phyloP scores from a whole-genome alignment of 2,329 filamentous ascomycete species.

The Leptographium radiaticola region DNA sequence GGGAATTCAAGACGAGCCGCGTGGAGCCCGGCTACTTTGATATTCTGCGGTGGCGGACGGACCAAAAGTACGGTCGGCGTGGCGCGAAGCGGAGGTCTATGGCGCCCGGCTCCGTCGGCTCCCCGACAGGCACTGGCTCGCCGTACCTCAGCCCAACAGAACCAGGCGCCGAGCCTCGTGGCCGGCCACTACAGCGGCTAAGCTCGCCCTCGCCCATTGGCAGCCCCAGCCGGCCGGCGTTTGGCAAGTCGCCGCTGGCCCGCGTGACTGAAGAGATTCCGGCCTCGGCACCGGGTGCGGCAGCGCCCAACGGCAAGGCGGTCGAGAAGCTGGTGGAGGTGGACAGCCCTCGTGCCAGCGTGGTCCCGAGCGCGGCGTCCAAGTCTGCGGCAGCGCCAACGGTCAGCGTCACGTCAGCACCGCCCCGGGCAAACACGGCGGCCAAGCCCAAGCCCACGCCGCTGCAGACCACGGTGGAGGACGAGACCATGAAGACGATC shows the following conservation, averaged over 20 bases:
- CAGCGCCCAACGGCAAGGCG: conserved; percentile 25
- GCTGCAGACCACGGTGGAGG: conserved; percentile 20
- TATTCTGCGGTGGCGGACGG: conserved; percentile 86
- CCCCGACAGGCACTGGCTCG: conserved; percentile 36
- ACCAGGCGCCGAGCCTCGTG: conserved; percentile 45
- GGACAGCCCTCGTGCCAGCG: conserved; percentile 36
- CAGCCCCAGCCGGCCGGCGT: conserved; percentile 52
- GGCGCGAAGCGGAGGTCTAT: conserved; percentile 40
- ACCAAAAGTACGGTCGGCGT: conserved; percentile 81
- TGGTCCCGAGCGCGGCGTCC: conserved; percentile 27
- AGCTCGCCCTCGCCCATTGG: conserved; percentile 48
- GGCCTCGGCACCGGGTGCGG: conserved; percentile 21
- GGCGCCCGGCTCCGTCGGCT: conserved; percentile 22
- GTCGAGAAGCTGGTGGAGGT: conserved; percentile 41
- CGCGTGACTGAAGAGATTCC: conserved; percentile 58
- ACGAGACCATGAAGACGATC: conserved; percentile 48
- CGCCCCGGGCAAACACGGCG: neutral
- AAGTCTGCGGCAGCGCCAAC: conserved; percentile 2
- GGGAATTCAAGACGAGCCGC: conserved; percentile 78
- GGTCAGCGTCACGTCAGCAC: neutral
- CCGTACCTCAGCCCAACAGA: conserved; percentile 56
- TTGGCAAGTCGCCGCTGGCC: conserved; percentile 57
- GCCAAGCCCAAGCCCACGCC: neutral
- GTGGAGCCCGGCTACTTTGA: conserved; percentile 91
- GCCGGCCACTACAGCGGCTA: conserved; percentile 58